Percentiles rank a stretch among this genome's conserved stretches.
These are phyloP conservation scores for Lycium ferocissimum DNA, from an alignment of 257 asterid genomes.

Conservation along the genomic window DNA sequence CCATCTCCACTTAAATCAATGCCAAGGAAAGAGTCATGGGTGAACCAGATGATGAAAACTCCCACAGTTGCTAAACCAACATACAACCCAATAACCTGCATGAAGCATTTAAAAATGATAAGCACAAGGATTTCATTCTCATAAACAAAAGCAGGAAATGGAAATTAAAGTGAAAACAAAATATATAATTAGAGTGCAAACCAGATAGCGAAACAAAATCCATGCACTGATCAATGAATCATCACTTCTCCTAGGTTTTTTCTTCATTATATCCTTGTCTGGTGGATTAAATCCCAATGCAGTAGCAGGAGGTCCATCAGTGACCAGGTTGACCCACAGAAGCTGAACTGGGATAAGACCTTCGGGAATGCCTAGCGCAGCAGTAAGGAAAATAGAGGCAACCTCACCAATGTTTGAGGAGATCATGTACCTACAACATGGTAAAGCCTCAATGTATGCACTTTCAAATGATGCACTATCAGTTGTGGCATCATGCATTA, in stretches of 20 bases:
- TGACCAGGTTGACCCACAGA: constrained; percentile 96
- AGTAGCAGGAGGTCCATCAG: constrained; percentile 99
- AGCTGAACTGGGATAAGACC: constrained; percentile 99
- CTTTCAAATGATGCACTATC: background rate
- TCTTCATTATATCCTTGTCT: constrained; percentile 93
- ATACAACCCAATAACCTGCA: constrained; percentile 85
- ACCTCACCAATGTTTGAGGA: constrained; percentile 99
- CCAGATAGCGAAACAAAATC: constrained; percentile 95
- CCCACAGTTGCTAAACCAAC: constrained; percentile 98
- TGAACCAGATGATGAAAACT: constrained; percentile 87
- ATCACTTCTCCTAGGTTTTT: constrained; percentile 88
- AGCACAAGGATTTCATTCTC: constrained; percentile 17
- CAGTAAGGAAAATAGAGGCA: constrained; percentile 88
- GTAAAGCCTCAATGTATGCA: background rate
- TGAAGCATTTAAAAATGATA: constrained; percentile 23
- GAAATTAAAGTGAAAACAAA: background rate
- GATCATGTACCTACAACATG: constrained; percentile 84
- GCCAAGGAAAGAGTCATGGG: constrained; percentile 88
- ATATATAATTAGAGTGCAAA: constrained; percentile 32
- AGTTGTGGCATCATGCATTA: background rate
- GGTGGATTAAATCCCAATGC: constrained; percentile 99
- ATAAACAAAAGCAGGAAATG: background rate
- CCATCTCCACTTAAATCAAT: constrained; percentile 87
- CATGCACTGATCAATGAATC: constrained; percentile 94
- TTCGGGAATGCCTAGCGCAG: constrained; percentile 97